A percentile compares a stretch with the other conserved stretches of the same genome.
These are phyloP conservation scores for Trametes sp. DNA, from an alignment of 1,284 basidiomycete species.

Conservation along the genomic window DNA sequence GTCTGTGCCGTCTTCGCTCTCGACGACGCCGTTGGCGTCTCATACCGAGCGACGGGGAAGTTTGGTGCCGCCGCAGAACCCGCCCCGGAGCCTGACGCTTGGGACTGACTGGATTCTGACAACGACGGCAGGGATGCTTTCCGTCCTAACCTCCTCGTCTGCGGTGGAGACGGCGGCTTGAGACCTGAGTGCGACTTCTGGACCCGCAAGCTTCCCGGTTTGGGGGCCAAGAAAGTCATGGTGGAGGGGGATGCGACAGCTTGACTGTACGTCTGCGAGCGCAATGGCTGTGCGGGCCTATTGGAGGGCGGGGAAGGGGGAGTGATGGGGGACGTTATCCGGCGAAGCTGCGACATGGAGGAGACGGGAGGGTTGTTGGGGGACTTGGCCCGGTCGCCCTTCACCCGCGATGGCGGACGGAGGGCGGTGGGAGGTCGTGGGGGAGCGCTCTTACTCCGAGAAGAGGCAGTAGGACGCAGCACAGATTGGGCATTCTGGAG, in stretches of 20 bases:
- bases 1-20: constrained; percentile 74
- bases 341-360: constrained; percentile 70
- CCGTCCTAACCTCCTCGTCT: constrained; percentile 66
- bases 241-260: constrained; percentile 59
- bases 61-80: constrained; percentile 44
- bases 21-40: constrained; percentile 79
- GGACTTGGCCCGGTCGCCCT: constrained; percentile 71
- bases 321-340: constrained; percentile 46
- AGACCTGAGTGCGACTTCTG: constrained; percentile 84
- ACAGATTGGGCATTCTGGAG: constrained; percentile 57
- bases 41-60: constrained; percentile 58
- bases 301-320: constrained; percentile 64
- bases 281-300: constrained; percentile 51
- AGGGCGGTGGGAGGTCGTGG: constrained; percentile 52
- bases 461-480: constrained; percentile 48
- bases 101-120: constrained; percentile 63
- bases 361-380: constrained; percentile 71
- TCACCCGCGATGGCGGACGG: constrained; percentile 67
- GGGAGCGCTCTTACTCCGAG: constrained; percentile 60
- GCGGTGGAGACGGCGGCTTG: constrained; percentile 72
- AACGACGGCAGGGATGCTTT: constrained; percentile 81
- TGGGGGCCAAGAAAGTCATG: constrained; percentile 65
- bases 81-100: constrained; percentile 62
- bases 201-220: constrained; percentile 74
- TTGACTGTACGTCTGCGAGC: constrained; percentile 65